A percentile compares a stretch with the other conserved stretches of the same genome.
These are phyloP conservation scores for Candida quercuum DNA, from an alignment of 805 yeast species.

Conservation along the genomic window DNA sequence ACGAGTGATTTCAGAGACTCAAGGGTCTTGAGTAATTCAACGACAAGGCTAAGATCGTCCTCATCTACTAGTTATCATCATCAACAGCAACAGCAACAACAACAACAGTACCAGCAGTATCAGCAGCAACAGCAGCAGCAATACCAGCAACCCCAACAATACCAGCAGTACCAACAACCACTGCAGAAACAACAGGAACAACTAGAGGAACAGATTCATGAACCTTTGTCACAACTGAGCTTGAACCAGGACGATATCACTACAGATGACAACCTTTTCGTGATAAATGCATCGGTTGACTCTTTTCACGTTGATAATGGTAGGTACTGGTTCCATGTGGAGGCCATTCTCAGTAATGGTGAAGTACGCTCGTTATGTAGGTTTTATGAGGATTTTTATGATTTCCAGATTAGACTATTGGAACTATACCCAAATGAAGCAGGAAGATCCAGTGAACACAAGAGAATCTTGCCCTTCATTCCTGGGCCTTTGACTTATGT, in stretches of 20 bases:
- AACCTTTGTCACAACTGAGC: too few species aligned
- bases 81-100: conserved; percentile 1
- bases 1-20: conserved; percentile 3
- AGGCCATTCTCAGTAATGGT: conserved; percentile 66
- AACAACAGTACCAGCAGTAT: conserved; percentile 1
- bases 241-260: conserved; percentile 1
- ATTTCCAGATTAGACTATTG: conserved; percentile 77
- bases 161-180: conserved; percentile 3
- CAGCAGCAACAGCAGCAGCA: conserved; percentile 2
- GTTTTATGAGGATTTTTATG: conserved; percentile 93
- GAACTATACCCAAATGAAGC: conserved; percentile 90
- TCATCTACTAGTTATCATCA: neutral
- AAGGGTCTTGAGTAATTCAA: conserved; percentile 3
- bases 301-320: conserved; percentile 77
- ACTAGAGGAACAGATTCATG: conserved; percentile 1
- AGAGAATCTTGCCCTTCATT: conserved; percentile 83
- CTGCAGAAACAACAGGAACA: conserved; percentile 12
- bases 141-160: conserved; percentile 6
- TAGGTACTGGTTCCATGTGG: conserved; percentile 81
- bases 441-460: conserved; percentile 66
- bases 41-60: conserved; percentile 1
- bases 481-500: conserved; percentile 95
- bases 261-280: conserved; percentile 13
- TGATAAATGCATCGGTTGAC: conserved; percentile 61
- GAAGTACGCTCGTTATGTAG: conserved; percentile 68